Base-by-base conservation (phyloP, 2,329 filamentous ascomycete species). In the Colletotrichum noveboracense region DNA sequence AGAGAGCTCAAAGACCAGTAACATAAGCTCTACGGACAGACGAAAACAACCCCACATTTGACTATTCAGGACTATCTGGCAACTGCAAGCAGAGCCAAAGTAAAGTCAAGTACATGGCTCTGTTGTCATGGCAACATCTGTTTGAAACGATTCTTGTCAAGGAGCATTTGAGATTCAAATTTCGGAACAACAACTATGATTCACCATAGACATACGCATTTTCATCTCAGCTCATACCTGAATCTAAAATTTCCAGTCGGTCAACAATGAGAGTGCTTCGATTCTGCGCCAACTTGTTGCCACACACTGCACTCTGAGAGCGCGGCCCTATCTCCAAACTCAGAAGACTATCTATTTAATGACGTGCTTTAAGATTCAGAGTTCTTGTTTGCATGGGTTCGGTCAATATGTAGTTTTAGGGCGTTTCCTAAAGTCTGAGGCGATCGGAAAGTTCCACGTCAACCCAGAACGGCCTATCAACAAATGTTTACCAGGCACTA, bases 121-220 rank as follows among this genome's bases (percentile, higher is more conserved):
- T 48, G 1, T n/a, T 48, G 6, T 48, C 0, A n/a, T 12, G 6
- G 18, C 6, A 12, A 12, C 5, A n/a, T n/a, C 9, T 48, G 6
- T 4, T n/a, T 48, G 9, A 5, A n/a, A n/a, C 3, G 1, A 5
- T 5, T 26, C 5, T n/a, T 48, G 38, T 3, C 3, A n/a, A 48
- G 18, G 38, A 0, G 1, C 38, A 48, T 48, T 6, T 48, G 3
- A 1, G 3, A n/a, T n/a, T n/a, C 3, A 48, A n/a, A n/a, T n/a
- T 7, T 21, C 3, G 0, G 38, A 48, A n/a, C 5, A 3, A 43
- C 36, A 6, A 38, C 16, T 10, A n/a, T 48, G 38, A 48, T 4
- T 48, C 2, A 7, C 18, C 3, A n/a, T 48, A 4, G 9, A 48
- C 0, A n/a, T 48, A n/a, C 9, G 38, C 9, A 12, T 2, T n/a